Evolutionary conservation across 805 yeast species (phyloP), one percentile per base, ranked within the genome.

Genomic region (Pichia sporocuriosa): DNA sequence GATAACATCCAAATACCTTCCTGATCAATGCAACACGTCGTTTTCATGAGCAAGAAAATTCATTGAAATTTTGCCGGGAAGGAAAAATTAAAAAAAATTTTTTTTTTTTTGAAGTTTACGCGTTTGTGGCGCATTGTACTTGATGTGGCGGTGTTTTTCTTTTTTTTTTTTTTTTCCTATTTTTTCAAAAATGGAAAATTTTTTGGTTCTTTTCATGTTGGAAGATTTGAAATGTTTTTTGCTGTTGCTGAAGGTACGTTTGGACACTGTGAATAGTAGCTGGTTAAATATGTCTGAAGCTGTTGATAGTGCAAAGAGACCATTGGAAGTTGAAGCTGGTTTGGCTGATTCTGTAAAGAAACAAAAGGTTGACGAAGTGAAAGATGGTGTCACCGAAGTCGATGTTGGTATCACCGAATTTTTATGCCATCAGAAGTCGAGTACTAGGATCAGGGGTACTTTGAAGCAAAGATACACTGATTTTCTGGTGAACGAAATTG

Each of bases 391-490:
- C 36, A 72, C 70, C 39, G 96, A 89, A 57, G 28, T 49, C 2
- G 94, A 88, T 58, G 98, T 93, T 9, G 98, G 98, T 6, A 90
- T 93, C 49, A 79, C 86, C 1, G 75, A 76, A 39, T 89, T 67
- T 53, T 26, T 51, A 6, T 46, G 46, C 23, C 42, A 45, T 28
- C 16, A 35, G n/a, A 41, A 44, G 9, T 36, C 43, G 5, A 35
- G 37, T 24, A 63, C 87, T 27, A 95, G 96, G 3, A 86, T 93
- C 49, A 59, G 61, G 15, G 98, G 97, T 3, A 70, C 73, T 12
- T 68, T 93, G 53, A 93, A 93, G 61, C 95, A 85, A 56, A 69
- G 96, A 47, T 89, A 88, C 62, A 81, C 95, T 11, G 99, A 93
- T 59, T 93, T 93, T 59, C 72, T 86, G 57, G 99, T 93, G 34